Evolutionary conservation across 2,329 filamentous ascomycete genomes (phyloP), one percentile per base, ranked within the genome.

Genomic region (Conoideocrella luteorostrata): DNA sequence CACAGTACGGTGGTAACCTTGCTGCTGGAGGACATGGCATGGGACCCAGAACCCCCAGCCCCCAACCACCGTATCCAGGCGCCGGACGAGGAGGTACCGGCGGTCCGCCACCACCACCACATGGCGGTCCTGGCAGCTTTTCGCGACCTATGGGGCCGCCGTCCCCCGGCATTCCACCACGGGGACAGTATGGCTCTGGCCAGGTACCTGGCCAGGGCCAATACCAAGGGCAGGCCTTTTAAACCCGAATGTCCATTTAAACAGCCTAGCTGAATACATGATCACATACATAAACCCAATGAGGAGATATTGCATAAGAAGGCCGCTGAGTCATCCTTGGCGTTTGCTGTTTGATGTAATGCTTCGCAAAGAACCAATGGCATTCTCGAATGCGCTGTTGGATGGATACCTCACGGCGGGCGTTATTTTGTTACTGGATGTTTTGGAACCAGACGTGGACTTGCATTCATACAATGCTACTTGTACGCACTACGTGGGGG

Each of bases 1-100:
- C 80, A 13, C 56, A 75, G 32, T 77, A 78, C 56, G 75, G 75
- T 39, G 75, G 84, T 30, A 74, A 70, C 40, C 67, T 72, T 2
- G 80, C 82, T 0, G 70, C 74, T 36, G 74, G 72, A 49, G 68
- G 72, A 18, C 30, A 57, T 6, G 51, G 52, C 7, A 53, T 46
- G 41, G 50, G 53, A 5, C 47, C 56, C 4, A 53, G 49, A 15
- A 56, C 53, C 0, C 52, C 58, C 1, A 59, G 52, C n/a, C 53
- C 70, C 2, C 54, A 54, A 39, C 50, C 54, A 10, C 47, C 44
- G n/a, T 56, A 61, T 37, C 52, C 50, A 26, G 43, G 52, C 5
- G 55, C 57, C 45, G 56, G 50, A 12, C 45, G 42, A 5, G 50
- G 49, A 44, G 52, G 50, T 36, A 44, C 47, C 23, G 49, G 48